Conservation (phyloP, 371 early-diverging fungal species). For the Mortierella sp. region DNA sequence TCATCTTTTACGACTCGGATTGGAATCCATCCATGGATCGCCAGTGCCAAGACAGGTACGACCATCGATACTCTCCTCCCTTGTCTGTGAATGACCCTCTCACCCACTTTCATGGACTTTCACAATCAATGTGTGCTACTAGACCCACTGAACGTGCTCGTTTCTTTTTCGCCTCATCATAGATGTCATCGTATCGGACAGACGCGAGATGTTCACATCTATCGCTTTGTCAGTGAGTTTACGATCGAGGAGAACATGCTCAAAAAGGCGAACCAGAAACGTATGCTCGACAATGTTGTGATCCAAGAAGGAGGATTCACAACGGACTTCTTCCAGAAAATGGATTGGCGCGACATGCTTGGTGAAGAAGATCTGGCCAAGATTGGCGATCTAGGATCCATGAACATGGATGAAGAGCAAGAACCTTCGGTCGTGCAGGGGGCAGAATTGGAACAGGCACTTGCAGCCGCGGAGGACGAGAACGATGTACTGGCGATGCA, state of each 20-base stretch:
- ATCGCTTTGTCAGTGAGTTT: slow-evolving; percentile 86
- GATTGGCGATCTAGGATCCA: slow-evolving; percentile 55
- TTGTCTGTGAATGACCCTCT: too few relatives aligned
- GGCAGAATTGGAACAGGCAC: slow-evolving; percentile 71
- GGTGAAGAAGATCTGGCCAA: slow-evolving; percentile 66
- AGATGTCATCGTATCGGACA: slow-evolving; percentile 97
- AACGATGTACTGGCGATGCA: slow-evolving; percentile 74
- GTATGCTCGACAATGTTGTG: slow-evolving; percentile 86
- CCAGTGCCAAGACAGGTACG: slow-evolving; percentile 65
- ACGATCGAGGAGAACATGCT: slow-evolving; percentile 93
- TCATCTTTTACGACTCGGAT: slow-evolving; percentile 95
- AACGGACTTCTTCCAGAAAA: slow-evolving; percentile 73
- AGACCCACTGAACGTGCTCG: too few relatives aligned
- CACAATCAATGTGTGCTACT: too few relatives aligned
- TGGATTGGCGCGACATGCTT: slow-evolving; percentile 75
- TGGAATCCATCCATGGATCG: slow-evolving; percentile 95
- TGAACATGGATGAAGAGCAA: slow-evolving; percentile 26
- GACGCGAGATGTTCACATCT: slow-evolving; percentile 91
- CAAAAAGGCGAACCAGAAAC: slow-evolving; percentile 86
- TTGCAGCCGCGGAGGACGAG: slow-evolving; percentile 79
- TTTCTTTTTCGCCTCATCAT: slow-evolving; percentile 51
- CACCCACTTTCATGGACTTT: too few relatives aligned
- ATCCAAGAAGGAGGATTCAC: slow-evolving; percentile 88
- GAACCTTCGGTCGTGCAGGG: slow-evolving; percentile 42
- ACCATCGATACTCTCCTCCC: slow-evolving; percentile 51